Percentiles rank a stretch among this genome's conserved stretches.
Conservation (phyloP, 345 rosid species). For the Syzygium oleosum region DNA sequence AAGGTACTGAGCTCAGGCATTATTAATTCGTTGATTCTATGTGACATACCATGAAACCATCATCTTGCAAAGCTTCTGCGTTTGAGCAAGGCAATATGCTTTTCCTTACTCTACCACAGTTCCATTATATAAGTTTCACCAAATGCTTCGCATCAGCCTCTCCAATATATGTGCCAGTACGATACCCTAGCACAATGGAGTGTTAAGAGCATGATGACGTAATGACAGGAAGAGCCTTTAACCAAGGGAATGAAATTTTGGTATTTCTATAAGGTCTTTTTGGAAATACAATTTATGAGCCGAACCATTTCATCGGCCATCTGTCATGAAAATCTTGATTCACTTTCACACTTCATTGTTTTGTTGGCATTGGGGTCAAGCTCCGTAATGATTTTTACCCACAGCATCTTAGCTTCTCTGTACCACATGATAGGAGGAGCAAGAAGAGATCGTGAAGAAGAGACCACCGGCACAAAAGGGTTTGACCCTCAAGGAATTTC, state of each 20-base stretch:
- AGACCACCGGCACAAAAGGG: slow-evolving; percentile 36
- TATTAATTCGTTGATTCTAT: background rate
- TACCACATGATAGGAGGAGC: slow-evolving; percentile 41
- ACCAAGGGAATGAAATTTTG: background rate
- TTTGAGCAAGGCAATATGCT: background rate
- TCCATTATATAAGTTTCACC: background rate
- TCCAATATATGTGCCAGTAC: background rate
- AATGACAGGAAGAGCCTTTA: background rate
- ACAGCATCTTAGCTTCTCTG: background rate
- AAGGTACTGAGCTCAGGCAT: slow-evolving; percentile 27
- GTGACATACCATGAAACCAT: background rate
- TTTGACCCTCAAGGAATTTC: slow-evolving; percentile 54
- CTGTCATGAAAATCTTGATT: background rate
- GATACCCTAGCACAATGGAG: background rate
- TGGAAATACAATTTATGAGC: background rate
- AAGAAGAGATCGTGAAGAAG: slow-evolving; percentile 40
- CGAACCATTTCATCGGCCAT: background rate
- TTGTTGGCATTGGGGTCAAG: background rate
- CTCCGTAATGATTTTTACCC: background rate
- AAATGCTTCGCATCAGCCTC: background rate
- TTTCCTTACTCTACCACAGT: background rate
- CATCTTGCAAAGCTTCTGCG: background rate
- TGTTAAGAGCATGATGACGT: background rate
- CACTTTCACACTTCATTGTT: background rate
- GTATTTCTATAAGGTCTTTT: background rate